phyloP scores from a whole-genome alignment of 2,329 filamentous ascomycete species.

The Graphilbum ipis-grandicollis region DNA sequence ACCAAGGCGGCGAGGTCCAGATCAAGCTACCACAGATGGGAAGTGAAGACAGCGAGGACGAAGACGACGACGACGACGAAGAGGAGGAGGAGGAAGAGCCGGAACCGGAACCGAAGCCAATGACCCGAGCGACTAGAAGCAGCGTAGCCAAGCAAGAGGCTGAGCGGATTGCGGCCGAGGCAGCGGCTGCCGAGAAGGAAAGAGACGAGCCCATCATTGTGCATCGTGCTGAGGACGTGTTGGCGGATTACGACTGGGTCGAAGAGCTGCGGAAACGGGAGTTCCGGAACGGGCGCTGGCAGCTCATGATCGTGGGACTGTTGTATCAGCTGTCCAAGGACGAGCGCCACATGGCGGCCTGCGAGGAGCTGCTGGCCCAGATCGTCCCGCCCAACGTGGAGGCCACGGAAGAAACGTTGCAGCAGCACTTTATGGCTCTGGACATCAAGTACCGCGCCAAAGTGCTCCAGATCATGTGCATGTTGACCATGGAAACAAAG shows the following conservation, averaged over 20 bases:
- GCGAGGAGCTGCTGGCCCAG: slow-evolving; percentile 62
- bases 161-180: slow-evolving; percentile 46
- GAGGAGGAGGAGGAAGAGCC: slow-evolving; percentile 35
- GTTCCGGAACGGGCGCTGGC: slow-evolving; percentile 80
- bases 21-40: slow-evolving; percentile 62
- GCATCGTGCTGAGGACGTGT: slow-evolving; percentile 60
- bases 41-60: slow-evolving; percentile 51
- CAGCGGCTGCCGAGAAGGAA: slow-evolving; percentile 32
- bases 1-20: slow-evolving; percentile 61
- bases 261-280: slow-evolving; percentile 68
- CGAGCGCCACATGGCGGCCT: slow-evolving; percentile 49
- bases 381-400: slow-evolving; percentile 67
- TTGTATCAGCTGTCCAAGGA: slow-evolving; percentile 70
- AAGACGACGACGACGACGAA: slow-evolving; percentile 40
- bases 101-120: slow-evolving; percentile 52
- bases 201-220: slow-evolving; percentile 30
- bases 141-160: slow-evolving; percentile 71
- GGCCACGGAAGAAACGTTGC: slow-evolving; percentile 58
- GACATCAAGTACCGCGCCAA: slow-evolving; percentile 71
- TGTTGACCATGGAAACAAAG: slow-evolving; percentile 74
- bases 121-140: slow-evolving; percentile 62
- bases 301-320: slow-evolving; percentile 73
- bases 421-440: slow-evolving; percentile 52
- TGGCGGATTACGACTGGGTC: slow-evolving; percentile 65
- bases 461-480: slow-evolving; percentile 69